Percentiles rank a stretch among this genome's conserved stretches.
These are phyloP conservation scores for Neopestalotiopsis rosae DNA, from an alignment of 2,329 filamentous ascomycete genomes.

Conservation along the genomic window DNA sequence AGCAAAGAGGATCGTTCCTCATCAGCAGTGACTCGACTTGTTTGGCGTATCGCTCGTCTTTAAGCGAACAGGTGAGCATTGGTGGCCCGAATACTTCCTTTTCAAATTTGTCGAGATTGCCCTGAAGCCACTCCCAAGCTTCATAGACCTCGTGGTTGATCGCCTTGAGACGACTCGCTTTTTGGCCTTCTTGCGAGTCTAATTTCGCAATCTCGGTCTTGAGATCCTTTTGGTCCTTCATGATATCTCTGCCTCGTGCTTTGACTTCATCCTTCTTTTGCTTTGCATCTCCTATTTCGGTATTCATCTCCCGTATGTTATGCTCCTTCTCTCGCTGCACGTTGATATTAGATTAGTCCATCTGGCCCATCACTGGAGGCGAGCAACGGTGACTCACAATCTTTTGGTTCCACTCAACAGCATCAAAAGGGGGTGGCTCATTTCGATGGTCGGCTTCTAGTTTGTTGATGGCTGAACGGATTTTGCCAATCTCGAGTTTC, in stretches of 20 bases:
- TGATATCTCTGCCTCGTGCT: conserved; percentile 47
- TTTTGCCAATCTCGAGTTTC: conserved; percentile 40
- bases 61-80: conserved; percentile 79
- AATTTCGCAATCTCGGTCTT: conserved; percentile 62
- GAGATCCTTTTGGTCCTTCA: conserved; percentile 42
- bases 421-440: conserved; percentile 70
- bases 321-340: conserved; percentile 66
- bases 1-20: conserved; percentile 61
- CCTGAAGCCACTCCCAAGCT: conserved; percentile 84
- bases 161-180: conserved; percentile 67
- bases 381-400: conserved; percentile 59
- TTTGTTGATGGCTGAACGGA: conserved; percentile 63
- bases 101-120: conserved; percentile 72
- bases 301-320: conserved; percentile 55
- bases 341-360: neutral
- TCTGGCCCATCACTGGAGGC: neutral
- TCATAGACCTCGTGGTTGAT: conserved; percentile 67
- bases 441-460: conserved; percentile 69
- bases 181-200: conserved; percentile 77
- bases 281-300: conserved; percentile 42
- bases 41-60: conserved; percentile 69
- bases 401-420: conserved; percentile 71
- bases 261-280: conserved; percentile 44
- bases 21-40: conserved; percentile 59
- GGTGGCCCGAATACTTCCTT: conserved; percentile 82